Base-by-base conservation (phyloP, 2,329 filamentous ascomycete genomes). In the Xylaria multiplex region DNA sequence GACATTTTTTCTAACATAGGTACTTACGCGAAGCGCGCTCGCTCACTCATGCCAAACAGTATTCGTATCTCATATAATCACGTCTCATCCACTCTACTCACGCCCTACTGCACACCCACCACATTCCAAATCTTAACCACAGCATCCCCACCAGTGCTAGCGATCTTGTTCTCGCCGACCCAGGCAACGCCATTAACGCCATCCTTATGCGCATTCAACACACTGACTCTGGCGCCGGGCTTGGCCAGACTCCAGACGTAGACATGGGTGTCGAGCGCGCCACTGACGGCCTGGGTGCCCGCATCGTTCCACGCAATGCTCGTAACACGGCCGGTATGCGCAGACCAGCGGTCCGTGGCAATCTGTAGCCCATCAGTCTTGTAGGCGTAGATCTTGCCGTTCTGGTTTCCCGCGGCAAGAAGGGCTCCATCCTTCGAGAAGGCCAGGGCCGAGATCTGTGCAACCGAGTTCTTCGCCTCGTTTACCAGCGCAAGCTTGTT, bases 201-300 rank as follows among this genome's bases (percentile, higher is more conserved):
- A 76, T 98, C 96, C 81, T 97, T 97, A 81, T 99, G 96, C 56
- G 95, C 93, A 76, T 97, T 97, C 24, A 89, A 81, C 14, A 89
- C 90, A 82, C 96, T 95, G 71, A 96, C 87, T 71, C 95, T 87
- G 79, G 92, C 92, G 2, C 93, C 93, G 0, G 95, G 95, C 76
- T 93, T 92, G 45, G 82, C 84, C 62, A 97, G 79, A 77, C 93
- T 97, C 93, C 96, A 99, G 35, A 97, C 89, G 77, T 93, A 94
- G 22, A 99, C 86, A 75, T 97, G 93, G 0, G 95, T 97, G 77
- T 99, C 96, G 56, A 99, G 81, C 52, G 89, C 91, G 13, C 94
- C 95, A 77, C 92, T 97, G 22, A 89, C 93, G 2, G 94, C 90
- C 76, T 93, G 91, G 24, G 90, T 91, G 13, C 91, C 91, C 19